Base-by-base conservation (phyloP, 2,329 filamentous ascomycete genomes). In the Aspergillus sp. region DNA sequence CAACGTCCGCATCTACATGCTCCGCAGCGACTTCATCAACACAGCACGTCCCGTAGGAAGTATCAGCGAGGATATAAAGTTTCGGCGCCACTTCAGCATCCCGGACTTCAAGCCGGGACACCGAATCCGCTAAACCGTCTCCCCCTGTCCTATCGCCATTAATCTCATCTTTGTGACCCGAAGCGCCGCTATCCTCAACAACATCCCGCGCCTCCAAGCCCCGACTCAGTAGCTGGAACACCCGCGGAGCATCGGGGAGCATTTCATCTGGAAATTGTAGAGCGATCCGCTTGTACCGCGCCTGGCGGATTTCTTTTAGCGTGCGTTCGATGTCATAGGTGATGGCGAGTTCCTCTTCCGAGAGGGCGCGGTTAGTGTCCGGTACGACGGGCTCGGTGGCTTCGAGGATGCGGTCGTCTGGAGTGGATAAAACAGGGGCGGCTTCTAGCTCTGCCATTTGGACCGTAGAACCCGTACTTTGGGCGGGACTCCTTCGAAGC, bases 21-120 rank as follows among this genome's bases (percentile, higher is more conserved):
- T 99, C 93, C 2, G 95, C 95, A 0, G 95, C 95, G 46, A 98
- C 89, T 79, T 99, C 95, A 72, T 99, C 95, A 19, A 98, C 93
- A 72, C 95, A 99, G 79, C 95, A 99, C 0, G 94, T 90, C 62
- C 95, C 96, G 77, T 98, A 99, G 2, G 94, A 97, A 2, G 95
- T 98, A 76, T 99, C 95, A 34, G 90, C 95, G 19, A 99, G 82
- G 63, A 99, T 93, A 69, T 91, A 96, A 56, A 98, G 82, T 48
- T 77, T 80, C 8, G 76, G 72, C 2, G 77, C 68, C 41, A 66
- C 64, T 9, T 72, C 68, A 1, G 55, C 60, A 22, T 71, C 67
- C 17, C 66, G 63, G 48, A 74, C 63, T 13, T 66, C 68, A 4
- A 77, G 63, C 43, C 69, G 69, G 49, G 71, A 68, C 30, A 72